Evolutionary conservation across 176 grass and related monocot species (phyloP).

Genomic region (Thalia dealbata): DNA sequence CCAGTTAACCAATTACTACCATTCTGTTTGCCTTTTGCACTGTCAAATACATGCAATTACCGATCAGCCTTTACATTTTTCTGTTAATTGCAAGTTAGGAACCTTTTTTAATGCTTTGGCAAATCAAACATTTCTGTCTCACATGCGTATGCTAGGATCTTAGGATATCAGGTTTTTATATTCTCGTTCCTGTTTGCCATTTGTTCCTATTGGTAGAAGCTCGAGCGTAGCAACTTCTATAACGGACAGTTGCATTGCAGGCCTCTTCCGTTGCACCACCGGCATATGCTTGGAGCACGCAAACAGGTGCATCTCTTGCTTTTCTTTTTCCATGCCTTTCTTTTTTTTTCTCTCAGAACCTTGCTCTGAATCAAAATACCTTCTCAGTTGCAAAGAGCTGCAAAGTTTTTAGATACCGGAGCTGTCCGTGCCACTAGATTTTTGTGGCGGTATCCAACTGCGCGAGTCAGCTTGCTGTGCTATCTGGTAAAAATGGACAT

Average conservation of each 20-base stretch:
- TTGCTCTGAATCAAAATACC: constrained; percentile 20
- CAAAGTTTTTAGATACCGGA: constrained; percentile 83
- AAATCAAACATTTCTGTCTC: background rate
- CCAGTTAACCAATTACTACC: constrained; percentile 1
- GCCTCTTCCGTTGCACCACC: constrained; percentile 91
- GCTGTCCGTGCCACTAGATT: constrained; percentile 94
- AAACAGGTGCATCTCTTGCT: constrained; percentile 44
- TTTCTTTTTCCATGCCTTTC: background rate
- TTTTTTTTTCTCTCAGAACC: background rate
- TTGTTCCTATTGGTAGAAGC: constrained; percentile 3
- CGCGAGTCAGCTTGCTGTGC: constrained; percentile 80
- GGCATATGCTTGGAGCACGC: constrained; percentile 78
- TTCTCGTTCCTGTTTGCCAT: background rate
- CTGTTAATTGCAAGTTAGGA: background rate
- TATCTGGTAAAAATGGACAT: constrained; percentile 61
- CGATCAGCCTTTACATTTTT: background rate
- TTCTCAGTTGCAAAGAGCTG: constrained; percentile 92
- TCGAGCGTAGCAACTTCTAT: constrained; percentile 5
- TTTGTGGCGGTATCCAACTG: constrained; percentile 91
- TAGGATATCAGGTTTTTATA: background rate
- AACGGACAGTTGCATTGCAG: constrained; percentile 42
- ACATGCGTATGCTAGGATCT: background rate
- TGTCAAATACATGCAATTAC: background rate
- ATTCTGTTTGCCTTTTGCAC: background rate
- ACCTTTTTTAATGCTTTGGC: background rate